These are phyloP conservation scores for Tilletia caries DNA, from an alignment of 1,284 basidiomycete genomes.

Conservation along the genomic window DNA sequence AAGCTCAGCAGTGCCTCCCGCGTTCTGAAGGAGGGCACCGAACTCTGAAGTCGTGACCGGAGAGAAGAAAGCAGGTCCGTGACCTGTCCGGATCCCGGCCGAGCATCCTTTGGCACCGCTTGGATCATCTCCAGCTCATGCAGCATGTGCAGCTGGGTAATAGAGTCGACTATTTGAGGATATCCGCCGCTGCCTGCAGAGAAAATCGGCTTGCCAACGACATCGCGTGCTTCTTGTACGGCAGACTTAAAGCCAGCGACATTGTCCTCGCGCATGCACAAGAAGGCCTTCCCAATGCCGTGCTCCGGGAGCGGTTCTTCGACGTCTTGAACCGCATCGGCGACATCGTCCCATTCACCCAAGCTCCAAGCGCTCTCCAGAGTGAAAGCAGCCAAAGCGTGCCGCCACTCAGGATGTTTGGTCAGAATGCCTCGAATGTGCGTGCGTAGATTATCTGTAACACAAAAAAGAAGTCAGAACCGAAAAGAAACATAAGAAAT, in stretches of 20 bases:
- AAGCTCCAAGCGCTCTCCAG: conserved; percentile 94
- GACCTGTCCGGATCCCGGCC: conserved; percentile 16
- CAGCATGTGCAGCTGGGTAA: conserved; percentile 80
- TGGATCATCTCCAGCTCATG: conserved; percentile 79
- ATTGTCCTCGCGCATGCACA: conserved; percentile 68
- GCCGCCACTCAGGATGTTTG: conserved; percentile 78
- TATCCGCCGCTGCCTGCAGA: conserved; percentile 73
- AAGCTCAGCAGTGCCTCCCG: conserved; percentile 87
- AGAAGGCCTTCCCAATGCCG: conserved; percentile 75
- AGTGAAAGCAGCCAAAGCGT: conserved; percentile 74
- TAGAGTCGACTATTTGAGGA: conserved; percentile 78
- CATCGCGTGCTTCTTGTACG: conserved; percentile 68
- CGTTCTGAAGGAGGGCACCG: conserved; percentile 84
- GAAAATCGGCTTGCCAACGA: conserved; percentile 75
- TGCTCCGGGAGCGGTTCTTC: conserved; percentile 61
- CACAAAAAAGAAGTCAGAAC: not conserved
- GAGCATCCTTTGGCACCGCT: conserved; percentile 24
- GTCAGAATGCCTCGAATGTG: conserved; percentile 89
- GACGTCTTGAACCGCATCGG: conserved; percentile 56
- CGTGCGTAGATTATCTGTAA: conserved; percentile 78
- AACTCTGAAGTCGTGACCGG: conserved; percentile 68
- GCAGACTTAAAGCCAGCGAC: conserved; percentile 45
- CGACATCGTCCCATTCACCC: conserved; percentile 74
- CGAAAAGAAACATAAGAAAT: conserved; percentile 15
- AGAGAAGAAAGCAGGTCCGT: conserved; percentile 54